Evolutionary conservation across 2,329 filamentous ascomycete species (phyloP).

Genomic region (Metarhizium brunneum): DNA sequence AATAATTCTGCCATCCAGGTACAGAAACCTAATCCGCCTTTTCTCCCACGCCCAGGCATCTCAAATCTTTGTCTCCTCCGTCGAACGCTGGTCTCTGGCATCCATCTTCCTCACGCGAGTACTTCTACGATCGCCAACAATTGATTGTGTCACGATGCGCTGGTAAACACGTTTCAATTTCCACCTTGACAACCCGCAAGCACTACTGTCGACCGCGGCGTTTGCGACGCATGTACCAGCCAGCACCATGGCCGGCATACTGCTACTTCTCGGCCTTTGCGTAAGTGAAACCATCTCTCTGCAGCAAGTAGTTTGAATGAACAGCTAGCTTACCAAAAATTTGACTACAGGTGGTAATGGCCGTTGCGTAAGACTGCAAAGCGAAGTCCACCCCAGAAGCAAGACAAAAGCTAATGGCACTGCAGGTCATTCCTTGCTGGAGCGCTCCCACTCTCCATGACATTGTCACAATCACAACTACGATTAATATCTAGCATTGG

Average conservation of each 20-base stretch:
- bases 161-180: background rate
- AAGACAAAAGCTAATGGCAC: background rate
- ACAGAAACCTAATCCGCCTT: background rate
- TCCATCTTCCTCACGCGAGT: background rate
- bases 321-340: background rate
- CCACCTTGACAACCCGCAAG: background rate
- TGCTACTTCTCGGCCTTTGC: slow-evolving; percentile 31
- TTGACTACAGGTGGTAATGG: slow-evolving; percentile 42
- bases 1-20: background rate
- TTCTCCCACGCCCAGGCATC: background rate
- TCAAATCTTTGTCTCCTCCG: background rate
- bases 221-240: background rate
- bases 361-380: slow-evolving; percentile 36
- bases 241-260: slow-evolving; percentile 27
- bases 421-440: slow-evolving; percentile 85
- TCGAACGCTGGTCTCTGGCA: no score
- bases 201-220: background rate
- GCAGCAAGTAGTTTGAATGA: background rate
- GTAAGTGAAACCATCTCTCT: slow-evolving; percentile 19
- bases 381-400: background rate
- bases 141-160: slow-evolving; percentile 1
- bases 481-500: slow-evolving; percentile 86
- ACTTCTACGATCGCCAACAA: background rate
- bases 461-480: slow-evolving; percentile 76
- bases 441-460: slow-evolving; percentile 80